A percentile compares a stretch with the other conserved stretches of the same genome.
Conservation (phyloP, 2,329 filamentous ascomycete species). For the Helotiales sp. region DNA sequence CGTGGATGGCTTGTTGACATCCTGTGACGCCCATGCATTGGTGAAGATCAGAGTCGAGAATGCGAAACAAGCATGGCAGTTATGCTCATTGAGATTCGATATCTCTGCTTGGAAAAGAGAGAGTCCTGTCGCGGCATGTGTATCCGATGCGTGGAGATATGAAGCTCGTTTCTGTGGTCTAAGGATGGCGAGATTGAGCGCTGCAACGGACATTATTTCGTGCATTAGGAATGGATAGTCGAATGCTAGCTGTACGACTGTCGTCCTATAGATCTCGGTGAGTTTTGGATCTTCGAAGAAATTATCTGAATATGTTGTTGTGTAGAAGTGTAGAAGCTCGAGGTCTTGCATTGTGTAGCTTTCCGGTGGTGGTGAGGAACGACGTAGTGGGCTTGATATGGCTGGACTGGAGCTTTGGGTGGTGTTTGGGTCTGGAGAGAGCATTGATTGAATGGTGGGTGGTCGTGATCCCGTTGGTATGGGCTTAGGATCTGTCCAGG, state of each 20-base stretch:
- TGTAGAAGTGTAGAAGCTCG: slow-evolving; percentile 51
- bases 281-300: slow-evolving; percentile 28
- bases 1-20: slow-evolving; percentile 31
- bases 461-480: slow-evolving; percentile 2
- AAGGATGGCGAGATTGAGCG: slow-evolving; percentile 45
- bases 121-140: slow-evolving; percentile 42
- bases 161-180: slow-evolving; percentile 30
- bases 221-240: slow-evolving; percentile 46
- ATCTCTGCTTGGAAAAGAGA: slow-evolving; percentile 46
- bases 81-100: slow-evolving; percentile 50
- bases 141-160: slow-evolving; percentile 41
- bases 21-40: slow-evolving; percentile 43
- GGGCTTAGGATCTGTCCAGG: neutral
- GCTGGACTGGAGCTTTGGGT: slow-evolving; percentile 2
- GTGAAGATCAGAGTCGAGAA: slow-evolving; percentile 44
- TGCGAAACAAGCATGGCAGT: slow-evolving; percentile 42
- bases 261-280: slow-evolving; percentile 33
- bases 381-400: neutral
- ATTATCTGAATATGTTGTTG: slow-evolving; percentile 44
- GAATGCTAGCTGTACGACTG: slow-evolving; percentile 36
- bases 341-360: slow-evolving; percentile 46
- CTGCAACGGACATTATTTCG: slow-evolving; percentile 44
- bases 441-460: slow-evolving; percentile 16
- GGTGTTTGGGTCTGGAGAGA: slow-evolving; percentile 11
- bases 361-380: neutral